These are phyloP conservation scores for Plantago ovata DNA, from an alignment of 257 asterid species.

Conservation along the genomic window DNA sequence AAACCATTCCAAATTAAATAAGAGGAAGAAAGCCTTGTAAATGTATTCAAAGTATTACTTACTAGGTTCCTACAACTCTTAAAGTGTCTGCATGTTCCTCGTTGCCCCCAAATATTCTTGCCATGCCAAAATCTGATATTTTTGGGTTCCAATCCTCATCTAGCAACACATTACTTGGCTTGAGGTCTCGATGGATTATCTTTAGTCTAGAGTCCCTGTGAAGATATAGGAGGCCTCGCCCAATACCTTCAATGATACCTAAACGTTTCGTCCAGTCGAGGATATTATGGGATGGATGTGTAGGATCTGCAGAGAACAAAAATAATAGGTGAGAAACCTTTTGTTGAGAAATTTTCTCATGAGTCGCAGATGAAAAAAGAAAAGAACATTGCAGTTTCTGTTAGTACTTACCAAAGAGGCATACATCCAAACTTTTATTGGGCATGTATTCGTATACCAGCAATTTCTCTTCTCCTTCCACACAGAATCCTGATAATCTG, in stretches of 20 bases:
- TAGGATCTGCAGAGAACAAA: slow-evolving; percentile 20
- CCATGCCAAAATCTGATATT: slow-evolving; percentile 72
- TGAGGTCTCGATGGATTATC: slow-evolving; percentile 63
- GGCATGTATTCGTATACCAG: slow-evolving; percentile 41
- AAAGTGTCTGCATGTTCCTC: slow-evolving; percentile 48
- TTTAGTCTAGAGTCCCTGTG: slow-evolving; percentile 62
- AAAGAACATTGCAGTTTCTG: neutral
- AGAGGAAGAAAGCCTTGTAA: neutral
- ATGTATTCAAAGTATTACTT: slow-evolving; percentile 22
- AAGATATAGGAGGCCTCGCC: slow-evolving; percentile 62
- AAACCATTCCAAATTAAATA: neutral
- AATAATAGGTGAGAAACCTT: neutral
- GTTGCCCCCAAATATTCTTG: slow-evolving; percentile 50
- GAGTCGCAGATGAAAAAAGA: too few species aligned
- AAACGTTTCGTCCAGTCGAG: slow-evolving; percentile 51
- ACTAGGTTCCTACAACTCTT: slow-evolving; percentile 72
- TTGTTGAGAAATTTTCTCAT: neutral
- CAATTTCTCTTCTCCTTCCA: slow-evolving; percentile 34
- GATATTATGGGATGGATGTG: slow-evolving; percentile 23
- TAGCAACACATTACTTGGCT: slow-evolving; percentile 56
- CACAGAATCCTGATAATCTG: slow-evolving; percentile 31
- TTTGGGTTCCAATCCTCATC: slow-evolving; percentile 62
- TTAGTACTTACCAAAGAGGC: slow-evolving; percentile 38
- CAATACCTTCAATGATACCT: slow-evolving; percentile 51
- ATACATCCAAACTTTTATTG: slow-evolving; percentile 39